Percentiles rank a stretch among this genome's conserved stretches.
These are phyloP conservation scores for Starmera amethionina DNA, from an alignment of 805 yeast species.

Conservation along the genomic window DNA sequence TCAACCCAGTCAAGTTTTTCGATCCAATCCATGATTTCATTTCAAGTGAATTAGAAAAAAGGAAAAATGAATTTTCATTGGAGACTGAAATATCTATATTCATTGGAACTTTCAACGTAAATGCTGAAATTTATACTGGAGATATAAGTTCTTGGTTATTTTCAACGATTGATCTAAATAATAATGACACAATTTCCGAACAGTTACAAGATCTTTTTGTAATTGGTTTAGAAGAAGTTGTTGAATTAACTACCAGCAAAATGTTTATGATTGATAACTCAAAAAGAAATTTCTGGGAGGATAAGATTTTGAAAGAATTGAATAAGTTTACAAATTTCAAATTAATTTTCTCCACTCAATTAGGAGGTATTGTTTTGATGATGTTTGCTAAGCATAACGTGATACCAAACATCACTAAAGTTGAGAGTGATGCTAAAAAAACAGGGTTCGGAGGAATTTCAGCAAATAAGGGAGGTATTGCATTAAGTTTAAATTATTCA, in stretches of 20 bases:
- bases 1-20: conserved; percentile 44
- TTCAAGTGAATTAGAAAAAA: conserved; percentile 47
- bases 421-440: conserved; percentile 70
- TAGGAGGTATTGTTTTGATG: conserved; percentile 76
- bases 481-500: conserved; percentile 55
- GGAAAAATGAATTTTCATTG: conserved; percentile 45
- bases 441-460: conserved; percentile 94
- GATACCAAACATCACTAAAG: conserved; percentile 40
- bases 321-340: conserved; percentile 38
- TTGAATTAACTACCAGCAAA: conserved; percentile 75
- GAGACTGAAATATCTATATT: conserved; percentile 53
- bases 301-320: conserved; percentile 38
- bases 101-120: conserved; percentile 81
- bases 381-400: conserved; percentile 53
- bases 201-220: conserved; percentile 58
- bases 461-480: conserved; percentile 72
- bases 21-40: conserved; percentile 88
- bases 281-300: conserved; percentile 56
- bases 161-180: conserved; percentile 30
- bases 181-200: conserved; percentile 11
- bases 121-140: conserved; percentile 51
- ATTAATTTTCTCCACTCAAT: conserved; percentile 63
- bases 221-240: conserved; percentile 83
- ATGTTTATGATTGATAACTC: conserved; percentile 69
- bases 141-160: conserved; percentile 73